phyloP scores from a whole-genome alignment of 2,329 filamentous ascomycete species.

The Xylaria digitata region DNA sequence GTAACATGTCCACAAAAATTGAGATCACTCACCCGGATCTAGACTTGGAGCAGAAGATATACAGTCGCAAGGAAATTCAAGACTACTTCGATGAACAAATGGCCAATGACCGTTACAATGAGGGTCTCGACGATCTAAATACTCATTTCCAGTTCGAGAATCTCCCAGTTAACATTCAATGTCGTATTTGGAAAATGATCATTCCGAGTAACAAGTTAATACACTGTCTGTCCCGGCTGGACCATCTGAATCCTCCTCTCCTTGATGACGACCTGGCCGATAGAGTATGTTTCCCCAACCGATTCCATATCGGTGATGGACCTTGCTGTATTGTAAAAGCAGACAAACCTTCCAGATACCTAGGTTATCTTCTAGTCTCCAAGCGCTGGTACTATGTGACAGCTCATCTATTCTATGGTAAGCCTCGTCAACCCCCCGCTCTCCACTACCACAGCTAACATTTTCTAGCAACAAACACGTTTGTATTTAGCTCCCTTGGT shows the following conservation, averaged over 20 bases:
- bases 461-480: constrained; percentile 53
- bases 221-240: constrained; percentile 60
- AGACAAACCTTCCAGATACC: constrained; percentile 51
- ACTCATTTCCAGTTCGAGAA: constrained; percentile 46
- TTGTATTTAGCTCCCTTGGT: constrained; percentile 65
- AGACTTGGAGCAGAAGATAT: constrained; percentile 30
- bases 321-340: constrained; percentile 51
- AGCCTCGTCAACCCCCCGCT: not conserved
- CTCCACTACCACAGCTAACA: constrained; percentile 7
- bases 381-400: constrained; percentile 56
- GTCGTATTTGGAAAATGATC: constrained; percentile 52
- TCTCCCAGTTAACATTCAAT: constrained; percentile 49
- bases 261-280: constrained; percentile 21
- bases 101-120: not conserved
- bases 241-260: constrained; percentile 47
- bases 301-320: constrained; percentile 54
- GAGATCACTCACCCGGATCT: constrained; percentile 49
- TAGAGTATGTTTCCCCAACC: constrained; percentile 48
- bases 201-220: constrained; percentile 53
- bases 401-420: constrained; percentile 59
- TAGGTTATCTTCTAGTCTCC: constrained; percentile 55
- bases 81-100: constrained; percentile 4
- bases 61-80: constrained; percentile 3
- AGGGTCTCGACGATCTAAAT: not conserved
- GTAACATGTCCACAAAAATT: constrained; percentile 47